These are phyloP conservation scores for Podospora pseudopauciseta DNA, from an alignment of 495 filamentous ascomycete species.

Conservation along the genomic window DNA sequence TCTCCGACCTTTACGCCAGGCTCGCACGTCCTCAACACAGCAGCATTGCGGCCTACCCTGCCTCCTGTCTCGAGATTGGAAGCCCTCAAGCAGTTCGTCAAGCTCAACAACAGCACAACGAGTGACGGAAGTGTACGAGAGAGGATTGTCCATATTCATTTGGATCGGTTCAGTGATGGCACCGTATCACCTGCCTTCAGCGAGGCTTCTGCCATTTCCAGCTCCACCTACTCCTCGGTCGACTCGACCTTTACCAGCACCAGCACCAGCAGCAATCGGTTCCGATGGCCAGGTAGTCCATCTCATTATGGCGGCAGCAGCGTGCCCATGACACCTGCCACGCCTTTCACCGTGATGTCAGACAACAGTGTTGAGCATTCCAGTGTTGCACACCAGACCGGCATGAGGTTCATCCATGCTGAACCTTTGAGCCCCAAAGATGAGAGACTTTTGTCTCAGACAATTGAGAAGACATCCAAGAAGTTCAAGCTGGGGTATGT, in stretches of 20 bases:
- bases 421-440: constrained; percentile 31
- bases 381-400: constrained; percentile 34
- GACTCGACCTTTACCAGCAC: constrained; percentile 15
- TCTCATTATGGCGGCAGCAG: constrained; percentile 19
- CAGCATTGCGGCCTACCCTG: constrained; percentile 29
- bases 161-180: constrained; percentile 27
- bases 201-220: constrained; percentile 24
- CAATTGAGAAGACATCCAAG: constrained; percentile 42
- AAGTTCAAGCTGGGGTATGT: constrained; percentile 43
- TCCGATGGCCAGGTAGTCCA: constrained; percentile 27
- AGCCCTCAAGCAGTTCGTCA: constrained; percentile 41
- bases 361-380: constrained; percentile 18
- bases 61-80: constrained; percentile 30
- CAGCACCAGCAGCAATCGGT: constrained; percentile 18
- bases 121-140: constrained; percentile 24
- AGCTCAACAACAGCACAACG: constrained; percentile 30
- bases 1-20: constrained; percentile 24
- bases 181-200: constrained; percentile 31
- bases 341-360: constrained; percentile 40
- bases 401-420: constrained; percentile 37
- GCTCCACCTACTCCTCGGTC: constrained; percentile 17
- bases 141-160: constrained; percentile 26
- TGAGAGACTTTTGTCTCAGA: constrained; percentile 38
- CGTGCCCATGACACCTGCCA: constrained; percentile 43
- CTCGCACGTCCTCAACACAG: constrained; percentile 26